phyloP scores from a whole-genome alignment of 2,329 filamentous ascomycete species.

The Fusarium domesticum region DNA sequence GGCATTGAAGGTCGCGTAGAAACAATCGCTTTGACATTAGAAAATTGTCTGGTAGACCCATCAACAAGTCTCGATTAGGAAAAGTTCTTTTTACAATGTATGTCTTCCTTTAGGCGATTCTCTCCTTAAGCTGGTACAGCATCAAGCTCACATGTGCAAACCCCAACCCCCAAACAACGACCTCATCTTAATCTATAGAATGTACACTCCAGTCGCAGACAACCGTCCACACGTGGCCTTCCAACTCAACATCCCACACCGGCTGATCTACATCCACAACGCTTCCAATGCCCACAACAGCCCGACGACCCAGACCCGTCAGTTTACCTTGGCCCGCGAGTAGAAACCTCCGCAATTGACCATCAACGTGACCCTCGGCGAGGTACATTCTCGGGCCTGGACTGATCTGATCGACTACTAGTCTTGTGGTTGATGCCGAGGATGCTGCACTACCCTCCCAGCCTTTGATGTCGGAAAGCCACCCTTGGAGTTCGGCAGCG shows the following conservation, averaged over 20 bases:
- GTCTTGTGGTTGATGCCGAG: slow-evolving; percentile 16
- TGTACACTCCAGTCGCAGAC: slow-evolving; percentile 38
- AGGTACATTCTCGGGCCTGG: slow-evolving; percentile 37
- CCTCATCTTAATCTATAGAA: slow-evolving; percentile 4
- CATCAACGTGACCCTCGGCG: slow-evolving; percentile 18
- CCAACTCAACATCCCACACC: slow-evolving; percentile 38
- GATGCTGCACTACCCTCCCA: slow-evolving; percentile 27
- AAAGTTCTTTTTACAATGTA: too few species aligned
- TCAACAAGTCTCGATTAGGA: too few species aligned
- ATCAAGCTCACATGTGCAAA: too few species aligned
- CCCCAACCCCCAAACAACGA: not conserved
- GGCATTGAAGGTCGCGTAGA: too few species aligned
- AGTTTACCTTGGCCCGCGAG: slow-evolving; percentile 39
- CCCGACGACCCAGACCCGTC: slow-evolving; percentile 35
- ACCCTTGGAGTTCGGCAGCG: slow-evolving; percentile 40
- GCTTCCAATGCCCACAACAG: slow-evolving; percentile 29
- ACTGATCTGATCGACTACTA: slow-evolving; percentile 33
- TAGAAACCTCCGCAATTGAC: slow-evolving; percentile 26
- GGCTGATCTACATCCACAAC: slow-evolving; percentile 36
- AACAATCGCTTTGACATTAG: too few species aligned
- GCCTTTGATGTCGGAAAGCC: slow-evolving; percentile 41
- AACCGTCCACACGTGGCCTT: slow-evolving; percentile 36
- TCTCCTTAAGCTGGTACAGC: too few species aligned
- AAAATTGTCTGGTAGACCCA: too few species aligned
- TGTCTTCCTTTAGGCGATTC: too few species aligned